Base-by-base conservation (phyloP, 345 rosid genomes). In the Corymbia maculata region DNA sequence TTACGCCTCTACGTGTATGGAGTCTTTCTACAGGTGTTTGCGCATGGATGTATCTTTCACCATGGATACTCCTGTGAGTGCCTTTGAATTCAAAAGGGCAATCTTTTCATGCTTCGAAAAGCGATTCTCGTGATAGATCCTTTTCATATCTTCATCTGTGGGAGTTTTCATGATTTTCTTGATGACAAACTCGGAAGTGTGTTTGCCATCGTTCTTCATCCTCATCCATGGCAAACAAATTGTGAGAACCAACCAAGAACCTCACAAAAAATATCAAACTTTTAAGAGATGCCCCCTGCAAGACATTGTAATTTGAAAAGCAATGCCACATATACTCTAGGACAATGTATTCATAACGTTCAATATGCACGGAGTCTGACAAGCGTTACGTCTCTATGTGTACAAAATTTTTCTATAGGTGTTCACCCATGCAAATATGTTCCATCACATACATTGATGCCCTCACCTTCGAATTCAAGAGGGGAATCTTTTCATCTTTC, bases 161-260 rank as follows among this genome's bases (percentile, higher is more conserved):
- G 21, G 0, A 68, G 4, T 16, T 16, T 32, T 12, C 1, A 32
- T 42, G 8, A 17, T 16, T 32, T 68, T 1, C 44, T 16, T 1
- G 24, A 8, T 68, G 45, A 22, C 45, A 32, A 68, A 68, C 19
- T 45, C 12, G 8, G 5, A 68, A 68, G 24, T 32, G 79, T 32
- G 79, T 16, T 68, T 32, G 11, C 32, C 79, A 16, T 32, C 9
- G 9, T 32, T 16, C 79, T 32, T 4, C 45, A 68, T 68, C 79
- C 45, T 55, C 28, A 55, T 22, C 9, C 61, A 21, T 68, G 79
- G 79, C 45, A 68, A 32, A 32, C 2, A 3, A 32, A 68, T 8
- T 16, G 22, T 0, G 22, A 32, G 22, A 68, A 55, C 5, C 6
- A 21, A 68, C 45, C 22, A 68, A 0, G 28, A 24, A 68, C 22